A percentile compares a stretch with the other conserved stretches of the same genome.
phyloP scores from a whole-genome alignment of 2,329 filamentous ascomycete genomes.

The Alternaria arborescens region DNA sequence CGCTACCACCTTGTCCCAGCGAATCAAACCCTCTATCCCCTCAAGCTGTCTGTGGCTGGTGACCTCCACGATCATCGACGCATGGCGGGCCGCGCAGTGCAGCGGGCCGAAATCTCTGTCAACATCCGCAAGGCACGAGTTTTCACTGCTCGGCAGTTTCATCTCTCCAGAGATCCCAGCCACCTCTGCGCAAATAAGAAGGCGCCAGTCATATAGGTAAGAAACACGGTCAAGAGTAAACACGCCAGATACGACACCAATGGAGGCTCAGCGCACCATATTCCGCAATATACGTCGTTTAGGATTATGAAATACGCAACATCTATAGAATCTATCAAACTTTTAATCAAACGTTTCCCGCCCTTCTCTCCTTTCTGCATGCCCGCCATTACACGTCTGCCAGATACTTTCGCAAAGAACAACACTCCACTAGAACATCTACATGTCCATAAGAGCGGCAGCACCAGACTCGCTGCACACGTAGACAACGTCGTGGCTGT shows the following conservation, averaged over 20 bases:
- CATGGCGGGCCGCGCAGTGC: conserved; percentile 18
- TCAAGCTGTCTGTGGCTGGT: conserved; percentile 8
- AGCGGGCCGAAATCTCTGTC: conserved; percentile 14
- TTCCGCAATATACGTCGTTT: not conserved
- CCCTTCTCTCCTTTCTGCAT: not conserved
- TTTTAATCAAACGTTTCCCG: conserved; percentile 2
- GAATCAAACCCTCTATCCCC: not conserved
- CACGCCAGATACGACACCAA: not conserved
- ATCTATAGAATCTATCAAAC: conserved; percentile 16
- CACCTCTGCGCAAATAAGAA: not conserved
- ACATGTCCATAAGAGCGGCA: conserved; percentile 68
- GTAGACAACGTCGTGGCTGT: conserved; percentile 91
- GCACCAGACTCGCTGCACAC: conserved; percentile 93
- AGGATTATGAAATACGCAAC: conserved; percentile 1
- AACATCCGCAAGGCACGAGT: not conserved
- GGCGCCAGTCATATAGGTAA: not conserved
- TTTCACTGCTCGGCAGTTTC: not conserved
- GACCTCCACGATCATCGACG: conserved; percentile 5
- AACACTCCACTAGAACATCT: not conserved
- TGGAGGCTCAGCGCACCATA: not conserved
- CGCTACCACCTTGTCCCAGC: conserved; percentile 11
- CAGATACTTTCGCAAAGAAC: not conserved
- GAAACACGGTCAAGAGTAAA: not conserved
- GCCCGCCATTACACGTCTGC: not conserved
- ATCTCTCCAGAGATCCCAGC: not conserved